Conservation (phyloP, 345 rosid species). For the Ailanthus altissimus region DNA sequence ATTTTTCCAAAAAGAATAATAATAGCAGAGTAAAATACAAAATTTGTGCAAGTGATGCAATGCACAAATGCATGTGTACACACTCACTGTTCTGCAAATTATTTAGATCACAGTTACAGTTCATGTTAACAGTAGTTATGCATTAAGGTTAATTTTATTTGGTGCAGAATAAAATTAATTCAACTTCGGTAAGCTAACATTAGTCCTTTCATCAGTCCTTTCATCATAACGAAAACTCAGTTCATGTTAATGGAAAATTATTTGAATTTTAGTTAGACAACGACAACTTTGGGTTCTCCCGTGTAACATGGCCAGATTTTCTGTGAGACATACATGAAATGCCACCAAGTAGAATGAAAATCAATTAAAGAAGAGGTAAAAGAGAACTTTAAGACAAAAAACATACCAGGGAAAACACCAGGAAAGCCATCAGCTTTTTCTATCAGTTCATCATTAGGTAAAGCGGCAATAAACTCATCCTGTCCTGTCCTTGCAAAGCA, state of each 20-base stretch:
- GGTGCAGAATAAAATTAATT: no score
- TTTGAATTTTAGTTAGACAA: background rate
- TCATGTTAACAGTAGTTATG: no score
- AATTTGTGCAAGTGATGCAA: no score
- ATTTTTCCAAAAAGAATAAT: no score
- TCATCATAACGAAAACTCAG: no score
- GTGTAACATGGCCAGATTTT: background rate
- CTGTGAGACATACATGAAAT: constrained; percentile 6
- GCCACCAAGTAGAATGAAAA: background rate
- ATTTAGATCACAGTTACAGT: no score
- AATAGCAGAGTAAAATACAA: no score
- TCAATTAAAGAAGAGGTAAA: background rate
- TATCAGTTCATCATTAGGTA: constrained; percentile 94
- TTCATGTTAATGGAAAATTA: no score
- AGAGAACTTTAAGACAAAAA: background rate
- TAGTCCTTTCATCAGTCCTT: no score
- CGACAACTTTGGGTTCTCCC: constrained; percentile 2
- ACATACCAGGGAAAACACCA: constrained; percentile 95
- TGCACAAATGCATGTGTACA: no score
- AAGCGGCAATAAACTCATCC: constrained; percentile 85
- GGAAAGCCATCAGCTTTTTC: constrained; percentile 99
- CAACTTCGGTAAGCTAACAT: no score
- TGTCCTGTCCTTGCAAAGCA: constrained; percentile 88
- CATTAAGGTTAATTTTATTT: background rate
- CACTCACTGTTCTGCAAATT: no score